A percentile compares a stretch with the other conserved stretches of the same genome.
These are phyloP conservation scores for Coleophoma eucalyptorum DNA, from an alignment of 2,329 filamentous ascomycete genomes.

Conservation along the genomic window DNA sequence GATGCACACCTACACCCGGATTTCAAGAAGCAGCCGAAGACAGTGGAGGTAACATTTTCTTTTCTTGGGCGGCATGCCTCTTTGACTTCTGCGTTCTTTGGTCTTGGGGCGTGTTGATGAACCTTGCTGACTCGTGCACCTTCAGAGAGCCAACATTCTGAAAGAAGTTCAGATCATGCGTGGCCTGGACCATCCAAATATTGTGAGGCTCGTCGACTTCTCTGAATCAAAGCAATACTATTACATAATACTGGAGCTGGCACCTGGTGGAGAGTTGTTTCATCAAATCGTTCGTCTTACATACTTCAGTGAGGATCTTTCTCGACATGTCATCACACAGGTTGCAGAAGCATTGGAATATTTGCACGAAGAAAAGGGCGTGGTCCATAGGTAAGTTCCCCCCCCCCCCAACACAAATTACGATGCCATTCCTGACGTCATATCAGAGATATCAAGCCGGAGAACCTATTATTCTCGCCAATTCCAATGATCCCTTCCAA, in stretches of 20 bases:
- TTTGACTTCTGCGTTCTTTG: slow-evolving; percentile 1
- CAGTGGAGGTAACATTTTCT: slow-evolving; percentile 82
- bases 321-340: slow-evolving; percentile 89
- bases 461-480: slow-evolving; percentile 92
- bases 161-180: slow-evolving; percentile 99
- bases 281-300: slow-evolving; percentile 97
- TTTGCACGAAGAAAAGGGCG: slow-evolving; percentile 88
- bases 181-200: slow-evolving; percentile 92
- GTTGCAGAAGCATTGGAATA: slow-evolving; percentile 95
- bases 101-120: not conserved
- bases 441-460: slow-evolving; percentile 90
- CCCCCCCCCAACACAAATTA: not conserved
- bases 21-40: slow-evolving; percentile 91
- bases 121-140: not conserved
- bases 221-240: slow-evolving; percentile 93
- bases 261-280: slow-evolving; percentile 93
- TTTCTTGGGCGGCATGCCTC: slow-evolving; percentile 26
- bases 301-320: slow-evolving; percentile 96
- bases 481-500: slow-evolving; percentile 78
- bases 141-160: slow-evolving; percentile 88
- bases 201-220: slow-evolving; percentile 90
- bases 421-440: slow-evolving; percentile 25
- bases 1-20: slow-evolving; percentile 92
- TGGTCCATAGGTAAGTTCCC: slow-evolving; percentile 83
- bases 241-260: slow-evolving; percentile 94